Percentiles rank a stretch among this genome's conserved stretches.
phyloP scores from a whole-genome alignment of 306 rosid genomes.

The Elaeagnus macrophylla region DNA sequence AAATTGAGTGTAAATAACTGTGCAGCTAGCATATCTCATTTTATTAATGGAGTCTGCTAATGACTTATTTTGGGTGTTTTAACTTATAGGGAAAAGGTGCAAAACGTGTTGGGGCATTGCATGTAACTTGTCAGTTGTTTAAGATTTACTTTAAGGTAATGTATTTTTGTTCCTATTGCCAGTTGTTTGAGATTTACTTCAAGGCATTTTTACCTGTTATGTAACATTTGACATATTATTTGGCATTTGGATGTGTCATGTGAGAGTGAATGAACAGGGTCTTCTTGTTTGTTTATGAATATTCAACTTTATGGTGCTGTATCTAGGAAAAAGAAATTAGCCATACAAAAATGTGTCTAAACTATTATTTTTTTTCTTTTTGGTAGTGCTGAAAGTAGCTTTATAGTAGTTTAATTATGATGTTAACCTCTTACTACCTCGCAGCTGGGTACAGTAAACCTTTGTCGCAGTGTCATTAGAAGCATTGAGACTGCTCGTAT shows the following conservation, averaged over 20 bases:
- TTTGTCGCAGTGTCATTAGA: conserved; percentile 94
- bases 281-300: not conserved
- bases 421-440: conserved; percentile 23
- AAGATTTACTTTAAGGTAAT: conserved; percentile 86
- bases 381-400: conserved; percentile 5
- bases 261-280: not conserved
- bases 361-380: not conserved
- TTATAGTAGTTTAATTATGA: conserved; percentile 10
- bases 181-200: not conserved
- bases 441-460: conserved; percentile 97
- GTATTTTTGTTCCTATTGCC: conserved; percentile 10
- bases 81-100: conserved; percentile 78
- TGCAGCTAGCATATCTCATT: not conserved
- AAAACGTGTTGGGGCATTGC: conserved; percentile 90
- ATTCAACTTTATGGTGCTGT: not conserved
- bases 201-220: not conserved
- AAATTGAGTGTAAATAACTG: not conserved
- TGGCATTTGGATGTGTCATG: not conserved
- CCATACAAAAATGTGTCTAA: conserved; percentile 1
- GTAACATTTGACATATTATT: conserved; percentile 5
- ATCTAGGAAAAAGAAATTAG: not conserved
- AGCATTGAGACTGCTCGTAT: conserved; percentile 93
- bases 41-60: conserved; percentile 11
- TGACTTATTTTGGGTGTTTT: conserved; percentile 13
- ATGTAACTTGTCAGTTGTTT: conserved; percentile 90